A percentile compares a stretch with the other conserved stretches of the same genome.
Conservation (phyloP, 2,329 filamentous ascomycete genomes). For the Trichoderma atroviride region DNA sequence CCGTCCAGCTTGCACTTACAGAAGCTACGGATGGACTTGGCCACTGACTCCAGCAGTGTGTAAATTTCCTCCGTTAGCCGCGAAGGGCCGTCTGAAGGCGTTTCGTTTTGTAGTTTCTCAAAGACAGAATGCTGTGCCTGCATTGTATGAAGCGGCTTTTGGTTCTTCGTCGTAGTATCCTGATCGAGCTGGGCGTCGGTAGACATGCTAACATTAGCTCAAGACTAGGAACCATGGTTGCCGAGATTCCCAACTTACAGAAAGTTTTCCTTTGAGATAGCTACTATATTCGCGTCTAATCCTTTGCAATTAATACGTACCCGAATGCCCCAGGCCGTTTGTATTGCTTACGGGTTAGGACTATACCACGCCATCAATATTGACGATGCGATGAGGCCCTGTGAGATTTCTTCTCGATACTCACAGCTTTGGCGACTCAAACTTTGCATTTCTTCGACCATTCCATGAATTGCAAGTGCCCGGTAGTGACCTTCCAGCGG, state of each 20-base stretch:
- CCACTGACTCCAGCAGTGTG: neutral
- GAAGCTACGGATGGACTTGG: neutral
- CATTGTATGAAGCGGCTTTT: neutral
- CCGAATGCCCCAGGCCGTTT: neutral
- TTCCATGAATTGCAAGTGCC: neutral
- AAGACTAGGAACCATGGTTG: neutral
- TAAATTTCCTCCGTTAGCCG: neutral
- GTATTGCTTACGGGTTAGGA: neutral
- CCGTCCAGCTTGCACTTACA: neutral
- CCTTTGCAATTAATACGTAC: neutral
- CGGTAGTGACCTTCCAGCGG: neutral
- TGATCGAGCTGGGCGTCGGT: neutral
- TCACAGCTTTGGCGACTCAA: neutral
- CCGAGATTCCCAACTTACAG: neutral
- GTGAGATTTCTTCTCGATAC: neutral
- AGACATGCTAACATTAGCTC: neutral
- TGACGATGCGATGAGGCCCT: neutral
- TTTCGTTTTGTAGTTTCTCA: neutral
- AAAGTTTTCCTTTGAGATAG: neutral
- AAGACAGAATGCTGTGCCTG: neutral
- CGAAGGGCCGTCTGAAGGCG: neutral
- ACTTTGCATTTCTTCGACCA: neutral
- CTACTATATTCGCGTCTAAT: neutral
- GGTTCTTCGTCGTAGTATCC: neutral
- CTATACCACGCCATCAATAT: neutral